phyloP scores from a whole-genome alignment of 2,329 filamentous ascomycete genomes.

The Pseudogymnoascus sp. region DNA sequence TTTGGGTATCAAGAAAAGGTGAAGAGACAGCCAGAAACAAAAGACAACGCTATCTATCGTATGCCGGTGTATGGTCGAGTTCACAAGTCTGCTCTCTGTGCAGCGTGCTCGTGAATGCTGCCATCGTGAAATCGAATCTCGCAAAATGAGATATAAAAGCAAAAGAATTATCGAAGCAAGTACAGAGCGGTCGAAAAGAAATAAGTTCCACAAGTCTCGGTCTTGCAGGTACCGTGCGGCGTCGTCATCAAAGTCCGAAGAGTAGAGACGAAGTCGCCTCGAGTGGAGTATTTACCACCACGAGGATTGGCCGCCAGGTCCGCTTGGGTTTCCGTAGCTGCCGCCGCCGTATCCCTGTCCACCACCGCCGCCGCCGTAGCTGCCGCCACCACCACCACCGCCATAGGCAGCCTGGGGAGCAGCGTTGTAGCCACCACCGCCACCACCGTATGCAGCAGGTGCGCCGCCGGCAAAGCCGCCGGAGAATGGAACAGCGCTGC shows the following conservation, averaged over 20 bases:
- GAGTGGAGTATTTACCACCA: constrained; percentile 46
- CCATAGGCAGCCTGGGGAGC: constrained; percentile 35
- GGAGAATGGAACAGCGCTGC: constrained; percentile 40
- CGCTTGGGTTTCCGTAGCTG: constrained; percentile 50
- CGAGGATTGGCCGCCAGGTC: constrained; percentile 43
- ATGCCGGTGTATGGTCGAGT: constrained; percentile 31
- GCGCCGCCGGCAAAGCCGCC: constrained; percentile 29
- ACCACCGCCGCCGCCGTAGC: constrained; percentile 37
- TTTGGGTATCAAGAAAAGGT: constrained; percentile 29
- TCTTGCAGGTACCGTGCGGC: neutral
- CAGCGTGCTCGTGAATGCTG: constrained; percentile 24
- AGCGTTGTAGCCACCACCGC: constrained; percentile 42
- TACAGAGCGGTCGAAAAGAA: constrained; percentile 8
- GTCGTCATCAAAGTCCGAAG: constrained; percentile 10
- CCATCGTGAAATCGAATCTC: constrained; percentile 30
- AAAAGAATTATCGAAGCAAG: constrained; percentile 18
- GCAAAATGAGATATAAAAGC: constrained; percentile 20
- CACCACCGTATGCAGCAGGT: constrained; percentile 34
- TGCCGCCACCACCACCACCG: constrained; percentile 35
- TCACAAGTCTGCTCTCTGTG: constrained; percentile 25
- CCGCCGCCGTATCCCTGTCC: constrained; percentile 35
- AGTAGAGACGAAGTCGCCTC: constrained; percentile 20
- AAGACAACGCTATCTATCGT: constrained; percentile 35
- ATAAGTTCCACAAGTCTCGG: constrained; percentile 9
- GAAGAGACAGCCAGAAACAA: constrained; percentile 29